These are phyloP conservation scores for Heritiera fomes DNA, from an alignment of 345 rosid genomes.

Conservation along the genomic window DNA sequence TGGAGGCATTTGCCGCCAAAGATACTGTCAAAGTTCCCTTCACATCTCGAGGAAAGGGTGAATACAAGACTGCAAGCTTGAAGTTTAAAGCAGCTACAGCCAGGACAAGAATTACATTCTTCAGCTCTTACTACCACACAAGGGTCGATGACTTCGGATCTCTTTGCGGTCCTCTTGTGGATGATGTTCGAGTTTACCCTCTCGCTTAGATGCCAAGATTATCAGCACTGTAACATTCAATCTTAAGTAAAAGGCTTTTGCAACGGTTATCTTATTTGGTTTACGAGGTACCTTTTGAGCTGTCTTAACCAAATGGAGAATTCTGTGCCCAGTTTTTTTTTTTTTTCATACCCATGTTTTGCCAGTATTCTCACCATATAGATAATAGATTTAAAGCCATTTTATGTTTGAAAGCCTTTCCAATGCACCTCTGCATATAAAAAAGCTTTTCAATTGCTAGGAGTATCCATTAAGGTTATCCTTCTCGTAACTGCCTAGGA, in stretches of 20 bases:
- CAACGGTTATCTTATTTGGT: background rate
- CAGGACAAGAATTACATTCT: slow-evolving; percentile 91
- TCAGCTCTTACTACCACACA: slow-evolving; percentile 78
- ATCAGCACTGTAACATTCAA: background rate
- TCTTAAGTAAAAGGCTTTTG: slow-evolving; percentile 6
- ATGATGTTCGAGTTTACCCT: slow-evolving; percentile 59
- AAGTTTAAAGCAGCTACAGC: slow-evolving; percentile 63
- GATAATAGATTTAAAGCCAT: background rate
- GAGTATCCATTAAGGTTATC: background rate
- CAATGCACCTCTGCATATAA: no score
- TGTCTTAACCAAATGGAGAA: no score
- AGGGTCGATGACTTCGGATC: slow-evolving; percentile 66
- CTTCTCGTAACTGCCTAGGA: no score
- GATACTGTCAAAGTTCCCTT: slow-evolving; percentile 65
- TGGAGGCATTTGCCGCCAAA: slow-evolving; percentile 81
- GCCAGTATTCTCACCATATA: background rate
- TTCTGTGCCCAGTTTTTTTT: no score
- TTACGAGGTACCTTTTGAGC: slow-evolving; percentile 18
- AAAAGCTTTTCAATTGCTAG: background rate
- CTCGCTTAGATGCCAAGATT: slow-evolving; percentile 30
- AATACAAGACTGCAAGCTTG: slow-evolving; percentile 48
- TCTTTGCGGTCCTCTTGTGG: slow-evolving; percentile 86
- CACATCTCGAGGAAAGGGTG: slow-evolving; percentile 68
- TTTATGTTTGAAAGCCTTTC: background rate
- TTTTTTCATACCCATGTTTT: background rate